A percentile compares a stretch with the other conserved stretches of the same genome.
phyloP scores from a whole-genome alignment of 257 asterid genomes.

The Primulina huaijiensis region DNA sequence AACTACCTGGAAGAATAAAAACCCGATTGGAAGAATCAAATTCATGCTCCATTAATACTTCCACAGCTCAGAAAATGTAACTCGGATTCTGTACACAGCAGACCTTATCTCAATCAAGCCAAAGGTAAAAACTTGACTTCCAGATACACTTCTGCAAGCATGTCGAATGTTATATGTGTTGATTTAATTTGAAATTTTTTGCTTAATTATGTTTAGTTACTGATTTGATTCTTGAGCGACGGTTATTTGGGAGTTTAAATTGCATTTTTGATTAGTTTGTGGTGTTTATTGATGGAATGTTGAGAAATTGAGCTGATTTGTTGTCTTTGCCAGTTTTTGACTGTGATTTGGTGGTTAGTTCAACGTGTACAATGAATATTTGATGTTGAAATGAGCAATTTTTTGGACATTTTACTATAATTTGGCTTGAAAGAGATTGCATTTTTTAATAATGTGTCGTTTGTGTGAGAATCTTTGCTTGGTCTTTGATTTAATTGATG shows the following conservation, averaged over 20 bases:
- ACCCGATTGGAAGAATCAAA: conserved; percentile 30
- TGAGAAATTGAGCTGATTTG: conserved; percentile 17
- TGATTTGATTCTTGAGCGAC: conserved; percentile 25
- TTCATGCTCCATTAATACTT: conserved; percentile 21
- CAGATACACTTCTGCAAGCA: not conserved
- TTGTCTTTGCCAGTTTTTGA: conserved; percentile 2
- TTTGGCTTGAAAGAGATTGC: not conserved
- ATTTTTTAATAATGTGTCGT: no score
- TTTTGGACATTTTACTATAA: conserved; percentile 12
- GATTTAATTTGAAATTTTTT: not conserved
- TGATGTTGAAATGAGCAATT: not conserved
- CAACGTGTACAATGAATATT: conserved; percentile 8
- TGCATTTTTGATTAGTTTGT: conserved; percentile 1
- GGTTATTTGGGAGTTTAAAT: conserved; percentile 8
- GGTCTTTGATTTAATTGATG: not conserved
- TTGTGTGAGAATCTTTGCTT: not conserved
- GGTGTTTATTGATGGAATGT: conserved; percentile 18
- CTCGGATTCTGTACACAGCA: conserved; percentile 16
- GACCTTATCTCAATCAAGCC: conserved; percentile 33
- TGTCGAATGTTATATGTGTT: not conserved
- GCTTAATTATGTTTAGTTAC: not conserved
- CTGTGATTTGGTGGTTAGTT: conserved; percentile 18
- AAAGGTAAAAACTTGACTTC: conserved; percentile 21
- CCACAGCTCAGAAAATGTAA: conserved; percentile 17
- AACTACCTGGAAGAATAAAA: conserved; percentile 25